Percentiles rank a stretch among this genome's conserved stretches.
These are phyloP conservation scores for Acanthamoeba royreba DNA, from an alignment of 208 protist genomes.

Conservation along the genomic window DNA sequence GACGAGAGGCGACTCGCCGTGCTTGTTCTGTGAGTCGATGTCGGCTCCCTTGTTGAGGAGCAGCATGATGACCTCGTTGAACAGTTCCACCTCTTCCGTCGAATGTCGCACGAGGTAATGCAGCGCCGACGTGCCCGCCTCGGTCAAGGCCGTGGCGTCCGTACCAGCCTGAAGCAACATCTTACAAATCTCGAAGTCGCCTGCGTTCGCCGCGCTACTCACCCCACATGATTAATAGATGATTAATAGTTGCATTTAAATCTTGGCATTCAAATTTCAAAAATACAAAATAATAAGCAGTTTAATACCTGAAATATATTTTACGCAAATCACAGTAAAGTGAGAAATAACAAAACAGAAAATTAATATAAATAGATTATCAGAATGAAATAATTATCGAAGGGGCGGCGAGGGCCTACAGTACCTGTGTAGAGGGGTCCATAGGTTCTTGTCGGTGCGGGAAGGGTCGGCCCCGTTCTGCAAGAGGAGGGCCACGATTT, in stretches of 20 bases:
- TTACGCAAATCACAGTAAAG: no score
- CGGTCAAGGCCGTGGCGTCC: background rate
- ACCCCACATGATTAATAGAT: background rate
- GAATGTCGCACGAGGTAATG: slow-evolving; percentile 71
- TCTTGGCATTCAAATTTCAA: no score
- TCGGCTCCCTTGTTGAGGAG: slow-evolving; percentile 64
- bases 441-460: background rate
- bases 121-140: slow-evolving; percentile 45
- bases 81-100: slow-evolving; percentile 37
- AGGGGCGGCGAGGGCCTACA: background rate
- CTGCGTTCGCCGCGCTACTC: background rate
- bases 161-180: background rate
- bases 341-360: no score
- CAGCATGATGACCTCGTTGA: slow-evolving; percentile 57
- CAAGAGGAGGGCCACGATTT: background rate
- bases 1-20: slow-evolving; percentile 66
- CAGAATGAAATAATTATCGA: background rate
- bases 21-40: slow-evolving; percentile 64
- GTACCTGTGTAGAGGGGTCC: slow-evolving; percentile 41
- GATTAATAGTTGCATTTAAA: no score
- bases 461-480: background rate
- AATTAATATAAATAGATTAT: no score
- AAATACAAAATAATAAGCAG: no score
- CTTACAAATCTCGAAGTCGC: slow-evolving; percentile 8
- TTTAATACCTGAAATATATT: no score